A percentile compares a stretch with the other conserved stretches of the same genome.
Conservation (phyloP, 192 early-diverging fungal genomes). For the Coemansia sp. region DNA sequence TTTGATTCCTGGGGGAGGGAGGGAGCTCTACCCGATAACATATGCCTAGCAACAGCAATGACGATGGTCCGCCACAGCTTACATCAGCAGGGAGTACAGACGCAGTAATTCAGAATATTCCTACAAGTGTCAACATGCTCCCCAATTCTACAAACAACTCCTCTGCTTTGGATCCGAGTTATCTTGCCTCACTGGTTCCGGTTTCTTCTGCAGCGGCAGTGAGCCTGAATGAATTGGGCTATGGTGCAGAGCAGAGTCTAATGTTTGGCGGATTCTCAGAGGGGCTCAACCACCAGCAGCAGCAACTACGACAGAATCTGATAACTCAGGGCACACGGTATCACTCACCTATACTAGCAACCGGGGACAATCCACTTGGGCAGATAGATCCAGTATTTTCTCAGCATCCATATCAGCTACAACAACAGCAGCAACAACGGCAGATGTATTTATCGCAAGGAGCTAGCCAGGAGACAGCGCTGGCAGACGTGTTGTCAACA, state of each 20-base stretch:
- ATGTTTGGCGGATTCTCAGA: not conserved
- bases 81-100: not conserved
- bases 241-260: not conserved
- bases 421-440: slow-evolving; percentile 12
- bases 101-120: not conserved
- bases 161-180: not conserved
- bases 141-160: not conserved
- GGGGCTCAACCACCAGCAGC: not conserved
- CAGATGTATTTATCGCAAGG: not conserved
- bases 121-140: not conserved
- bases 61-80: slow-evolving; percentile 9
- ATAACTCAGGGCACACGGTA: not conserved
- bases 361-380: not conserved
- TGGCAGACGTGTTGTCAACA: slow-evolving; percentile 3
- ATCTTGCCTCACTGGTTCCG: not conserved
- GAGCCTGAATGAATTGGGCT: not conserved
- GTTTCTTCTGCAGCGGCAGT: not conserved
- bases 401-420: not conserved
- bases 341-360: not conserved
- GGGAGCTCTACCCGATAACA: not conserved
- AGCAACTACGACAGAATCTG: not conserved
- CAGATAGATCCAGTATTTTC: not conserved
- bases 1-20: not conserved
- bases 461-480: not conserved
- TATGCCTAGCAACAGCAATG: slow-evolving; percentile 10